phyloP scores from a whole-genome alignment of 2,329 filamentous ascomycete species.

The Talaromyces amestolkiae region DNA sequence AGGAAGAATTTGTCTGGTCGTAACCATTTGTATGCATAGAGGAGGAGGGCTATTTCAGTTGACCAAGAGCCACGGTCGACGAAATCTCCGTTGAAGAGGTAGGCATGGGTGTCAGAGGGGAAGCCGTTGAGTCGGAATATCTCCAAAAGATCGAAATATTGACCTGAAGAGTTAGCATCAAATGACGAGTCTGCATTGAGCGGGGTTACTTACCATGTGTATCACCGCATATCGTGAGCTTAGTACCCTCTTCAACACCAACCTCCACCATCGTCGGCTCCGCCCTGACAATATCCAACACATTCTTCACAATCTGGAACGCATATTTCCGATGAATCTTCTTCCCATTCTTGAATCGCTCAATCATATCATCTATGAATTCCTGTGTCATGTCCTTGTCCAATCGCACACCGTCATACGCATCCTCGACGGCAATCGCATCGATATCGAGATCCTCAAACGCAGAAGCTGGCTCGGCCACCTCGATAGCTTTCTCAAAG shows the following conservation, averaged over 20 bases:
- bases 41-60: conserved; percentile 86
- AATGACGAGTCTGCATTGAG: background rate
- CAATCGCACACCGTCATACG: conserved; percentile 80
- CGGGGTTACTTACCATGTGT: conserved; percentile 69
- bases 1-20: conserved; percentile 85
- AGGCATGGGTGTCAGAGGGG: conserved; percentile 82
- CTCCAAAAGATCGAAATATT: conserved; percentile 96
- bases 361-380: conserved; percentile 96
- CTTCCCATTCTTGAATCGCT: conserved; percentile 94
- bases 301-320: conserved; percentile 89
- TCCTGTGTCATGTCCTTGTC: conserved; percentile 86
- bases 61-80: conserved; percentile 98
- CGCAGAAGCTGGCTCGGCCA: conserved; percentile 86
- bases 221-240: conserved; percentile 92
- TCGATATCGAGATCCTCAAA: conserved; percentile 87
- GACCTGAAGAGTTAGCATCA: conserved; percentile 54
- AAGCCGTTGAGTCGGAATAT: conserved; percentile 89
- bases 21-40: conserved; percentile 97
- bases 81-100: conserved; percentile 98
- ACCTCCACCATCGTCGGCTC: conserved; percentile 98
- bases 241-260: conserved; percentile 70
- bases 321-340: conserved; percentile 95
- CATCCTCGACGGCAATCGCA: conserved; percentile 74
- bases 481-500: conserved; percentile 92
- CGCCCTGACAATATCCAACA: conserved; percentile 83